These are phyloP conservation scores for Aspergillus ochraceus DNA, from an alignment of 2,329 filamentous ascomycete species.

Conservation along the genomic window DNA sequence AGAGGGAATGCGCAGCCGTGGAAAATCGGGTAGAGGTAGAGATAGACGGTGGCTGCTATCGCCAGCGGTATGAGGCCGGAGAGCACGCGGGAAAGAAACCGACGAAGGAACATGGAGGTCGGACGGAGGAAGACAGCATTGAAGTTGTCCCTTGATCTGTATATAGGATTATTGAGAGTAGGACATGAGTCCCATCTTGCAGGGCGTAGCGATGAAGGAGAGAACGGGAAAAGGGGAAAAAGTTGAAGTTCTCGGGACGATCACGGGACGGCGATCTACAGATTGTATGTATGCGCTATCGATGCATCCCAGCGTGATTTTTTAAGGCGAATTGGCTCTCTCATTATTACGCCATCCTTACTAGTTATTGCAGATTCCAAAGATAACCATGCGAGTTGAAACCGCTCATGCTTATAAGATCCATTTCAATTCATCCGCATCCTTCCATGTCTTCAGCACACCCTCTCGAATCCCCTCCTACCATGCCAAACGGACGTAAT, in stretches of 20 bases:
- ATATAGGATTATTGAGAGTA: neutral
- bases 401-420: neutral
- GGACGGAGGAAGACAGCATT: slow-evolving; percentile 2
- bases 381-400: neutral
- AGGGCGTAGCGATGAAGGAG: neutral
- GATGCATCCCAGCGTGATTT: neutral
- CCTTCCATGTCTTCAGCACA: neutral
- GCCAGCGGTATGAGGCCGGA: slow-evolving; percentile 63
- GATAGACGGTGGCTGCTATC: slow-evolving; percentile 68
- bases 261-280: neutral
- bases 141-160: neutral
- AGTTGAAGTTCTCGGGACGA: slow-evolving; percentile 1
- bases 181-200: neutral
- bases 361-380: neutral
- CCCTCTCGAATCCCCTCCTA: neutral
- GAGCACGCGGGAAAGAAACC: slow-evolving; percentile 47
- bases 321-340: neutral
- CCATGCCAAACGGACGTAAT: slow-evolving; percentile 14
- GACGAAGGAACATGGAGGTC: slow-evolving; percentile 53
- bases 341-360: neutral
- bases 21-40: slow-evolving; percentile 86
- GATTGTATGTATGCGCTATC: no score
- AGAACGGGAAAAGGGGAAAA: slow-evolving; percentile 3
- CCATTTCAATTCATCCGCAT: neutral
- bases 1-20: slow-evolving; percentile 76